Percentiles rank a stretch among this genome's conserved stretches.
These are phyloP conservation scores for Trichophyton rubrum DNA, from an alignment of 2,329 filamentous ascomycete species.

Conservation along the genomic window DNA sequence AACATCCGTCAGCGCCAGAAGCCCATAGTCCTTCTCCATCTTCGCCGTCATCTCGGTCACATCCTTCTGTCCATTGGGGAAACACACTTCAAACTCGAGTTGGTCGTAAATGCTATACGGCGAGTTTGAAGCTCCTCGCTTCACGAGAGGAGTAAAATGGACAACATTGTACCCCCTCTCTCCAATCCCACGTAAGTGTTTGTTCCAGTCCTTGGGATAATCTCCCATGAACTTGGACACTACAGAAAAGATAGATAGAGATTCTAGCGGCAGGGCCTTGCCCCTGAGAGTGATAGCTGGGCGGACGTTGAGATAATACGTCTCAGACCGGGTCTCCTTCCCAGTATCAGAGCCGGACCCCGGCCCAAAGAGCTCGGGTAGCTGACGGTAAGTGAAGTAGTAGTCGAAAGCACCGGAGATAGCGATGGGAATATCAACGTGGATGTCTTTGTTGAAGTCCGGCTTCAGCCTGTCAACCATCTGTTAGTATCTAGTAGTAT, in stretches of 20 bases:
- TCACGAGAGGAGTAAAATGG: slow-evolving; percentile 89
- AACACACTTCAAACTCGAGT: slow-evolving; percentile 72
- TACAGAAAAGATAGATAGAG: slow-evolving; percentile 80
- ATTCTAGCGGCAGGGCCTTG: slow-evolving; percentile 64
- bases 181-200: slow-evolving; percentile 75
- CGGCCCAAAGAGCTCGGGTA: slow-evolving; percentile 56
- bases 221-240: slow-evolving; percentile 98
- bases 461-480: slow-evolving; percentile 55
- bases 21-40: slow-evolving; percentile 71
- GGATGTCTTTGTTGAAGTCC: slow-evolving; percentile 82
- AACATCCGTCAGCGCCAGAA: slow-evolving; percentile 86
- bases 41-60: slow-evolving; percentile 62
- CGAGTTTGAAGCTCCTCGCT: slow-evolving; percentile 80
- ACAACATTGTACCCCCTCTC: slow-evolving; percentile 96
- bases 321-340: slow-evolving; percentile 44
- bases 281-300: slow-evolving; percentile 66
- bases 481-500: slow-evolving; percentile 7
- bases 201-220: slow-evolving; percentile 81
- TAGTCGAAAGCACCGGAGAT: slow-evolving; percentile 81
- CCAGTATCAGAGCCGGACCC: slow-evolving; percentile 37
- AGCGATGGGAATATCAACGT: slow-evolving; percentile 78
- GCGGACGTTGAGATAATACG: slow-evolving; percentile 89
- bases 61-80: slow-evolving; percentile 75
- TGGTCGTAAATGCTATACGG: slow-evolving; percentile 96
- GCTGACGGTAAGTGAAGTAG: slow-evolving; percentile 81